phyloP scores from a whole-genome alignment of 176 grass and related monocot species.

The Triticum monococcum region DNA sequence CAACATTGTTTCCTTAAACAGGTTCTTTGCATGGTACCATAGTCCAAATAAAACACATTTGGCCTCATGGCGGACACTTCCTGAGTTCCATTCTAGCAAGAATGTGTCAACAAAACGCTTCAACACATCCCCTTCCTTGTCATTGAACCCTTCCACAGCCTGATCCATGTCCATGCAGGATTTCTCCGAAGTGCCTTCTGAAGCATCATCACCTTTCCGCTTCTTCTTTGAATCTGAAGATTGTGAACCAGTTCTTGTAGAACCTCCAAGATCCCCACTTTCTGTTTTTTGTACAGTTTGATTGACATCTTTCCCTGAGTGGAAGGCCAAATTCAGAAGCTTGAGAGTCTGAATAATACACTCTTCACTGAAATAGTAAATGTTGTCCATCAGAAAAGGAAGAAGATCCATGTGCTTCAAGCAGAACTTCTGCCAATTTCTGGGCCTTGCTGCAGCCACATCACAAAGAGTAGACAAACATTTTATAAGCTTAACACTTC shows the following conservation, averaged over 20 bases:
- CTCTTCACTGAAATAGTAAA: slow-evolving; percentile 94
- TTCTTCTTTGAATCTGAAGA: slow-evolving; percentile 80
- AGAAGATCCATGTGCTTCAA: slow-evolving; percentile 85
- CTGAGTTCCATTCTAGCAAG: slow-evolving; percentile 89
- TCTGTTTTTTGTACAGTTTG: slow-evolving; percentile 59
- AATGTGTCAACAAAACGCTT: slow-evolving; percentile 82
- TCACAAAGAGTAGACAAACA: slow-evolving; percentile 81
- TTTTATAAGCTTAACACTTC: slow-evolving; percentile 96
- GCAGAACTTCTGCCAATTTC: slow-evolving; percentile 99
- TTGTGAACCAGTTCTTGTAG: slow-evolving; percentile 54
- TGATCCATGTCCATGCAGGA: slow-evolving; percentile 92
- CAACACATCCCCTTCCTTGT: slow-evolving; percentile 64
- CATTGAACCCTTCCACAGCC: slow-evolving; percentile 64
- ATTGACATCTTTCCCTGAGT: slow-evolving; percentile 81
- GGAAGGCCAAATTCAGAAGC: slow-evolving; percentile 90
- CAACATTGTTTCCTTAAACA: slow-evolving; percentile 70
- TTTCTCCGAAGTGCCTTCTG: slow-evolving; percentile 74
- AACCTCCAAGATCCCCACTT: slow-evolving; percentile 43
- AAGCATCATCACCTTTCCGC: slow-evolving; percentile 68
- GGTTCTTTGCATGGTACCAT: slow-evolving; percentile 82
- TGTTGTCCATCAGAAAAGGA: slow-evolving; percentile 77
- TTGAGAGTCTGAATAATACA: slow-evolving; percentile 94
- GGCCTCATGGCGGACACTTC: slow-evolving; percentile 91
- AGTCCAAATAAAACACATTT: slow-evolving; percentile 84
- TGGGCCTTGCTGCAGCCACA: slow-evolving; percentile 84